Conservation (phyloP, 768 basidiomycete genomes). For the Mycena rebaudengoi region DNA sequence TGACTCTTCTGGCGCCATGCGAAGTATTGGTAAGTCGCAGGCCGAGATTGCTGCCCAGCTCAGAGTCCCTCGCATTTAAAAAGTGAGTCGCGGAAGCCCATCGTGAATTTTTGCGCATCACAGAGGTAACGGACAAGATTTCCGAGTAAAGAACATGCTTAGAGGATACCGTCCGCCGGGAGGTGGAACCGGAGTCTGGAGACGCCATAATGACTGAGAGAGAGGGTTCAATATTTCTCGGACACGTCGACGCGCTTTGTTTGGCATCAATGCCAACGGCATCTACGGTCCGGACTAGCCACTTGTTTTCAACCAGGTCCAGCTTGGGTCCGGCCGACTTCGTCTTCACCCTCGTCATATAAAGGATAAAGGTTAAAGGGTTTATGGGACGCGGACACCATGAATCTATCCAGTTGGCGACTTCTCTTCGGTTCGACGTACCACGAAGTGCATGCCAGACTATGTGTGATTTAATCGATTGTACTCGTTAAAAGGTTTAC, state of each 20-base stretch:
- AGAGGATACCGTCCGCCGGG: constrained; percentile 54
- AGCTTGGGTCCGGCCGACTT: no score
- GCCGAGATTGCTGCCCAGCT: constrained; percentile 78
- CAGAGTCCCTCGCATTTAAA: constrained; percentile 67
- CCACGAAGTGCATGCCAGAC: no score
- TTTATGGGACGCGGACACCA: no score
- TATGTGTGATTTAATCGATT: no score
- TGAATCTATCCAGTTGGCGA: no score
- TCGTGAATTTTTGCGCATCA: constrained; percentile 97
- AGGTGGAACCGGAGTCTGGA: constrained; percentile 24
- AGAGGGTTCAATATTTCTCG: constrained; percentile 24
- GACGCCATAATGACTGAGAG: constrained; percentile 32
- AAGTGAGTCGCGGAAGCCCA: constrained; percentile 85
- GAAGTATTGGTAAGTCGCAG: constrained; percentile 65
- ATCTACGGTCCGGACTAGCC: no score
- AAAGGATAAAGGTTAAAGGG: no score
- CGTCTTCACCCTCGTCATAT: no score
- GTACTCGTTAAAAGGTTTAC: no score
- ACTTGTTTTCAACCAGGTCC: no score
- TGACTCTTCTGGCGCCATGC: constrained; percentile 57
- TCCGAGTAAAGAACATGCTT: constrained; percentile 90
- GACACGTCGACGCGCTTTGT: constrained; percentile 32
- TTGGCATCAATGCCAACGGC: no score
- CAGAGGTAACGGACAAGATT: constrained; percentile 89
- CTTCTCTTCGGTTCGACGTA: no score